Evolutionary conservation across 2,329 filamentous ascomycete genomes (phyloP).

Genomic region (Nothomitra cinnamomea): DNA sequence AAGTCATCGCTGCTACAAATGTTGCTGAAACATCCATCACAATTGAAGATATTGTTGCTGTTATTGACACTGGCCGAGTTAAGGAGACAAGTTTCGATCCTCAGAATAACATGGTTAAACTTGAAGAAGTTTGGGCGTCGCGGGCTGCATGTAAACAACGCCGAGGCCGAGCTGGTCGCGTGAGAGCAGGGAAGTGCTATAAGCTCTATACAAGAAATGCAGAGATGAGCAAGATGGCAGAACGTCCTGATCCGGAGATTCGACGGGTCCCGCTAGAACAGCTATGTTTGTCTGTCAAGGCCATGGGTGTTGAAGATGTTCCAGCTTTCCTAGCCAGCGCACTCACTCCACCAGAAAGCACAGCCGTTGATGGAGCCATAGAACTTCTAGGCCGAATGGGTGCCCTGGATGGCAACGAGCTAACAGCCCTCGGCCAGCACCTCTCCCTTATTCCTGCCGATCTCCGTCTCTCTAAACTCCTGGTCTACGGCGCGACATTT

Average conservation of each 20-base stretch:
- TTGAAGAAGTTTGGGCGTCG: constrained; percentile 92
- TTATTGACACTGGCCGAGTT: constrained; percentile 87
- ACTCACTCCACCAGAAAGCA: constrained; percentile 70
- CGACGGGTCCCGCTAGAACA: constrained; percentile 85
- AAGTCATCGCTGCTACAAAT: constrained; percentile 89
- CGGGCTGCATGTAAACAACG: constrained; percentile 87
- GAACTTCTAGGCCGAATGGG: constrained; percentile 69
- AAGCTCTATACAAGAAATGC: constrained; percentile 83
- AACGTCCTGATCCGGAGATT: constrained; percentile 85
- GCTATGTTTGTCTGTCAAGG: constrained; percentile 81
- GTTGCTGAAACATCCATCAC: constrained; percentile 98
- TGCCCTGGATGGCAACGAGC: constrained; percentile 65
- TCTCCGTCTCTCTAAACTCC: constrained; percentile 78
- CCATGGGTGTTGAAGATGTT: constrained; percentile 82
- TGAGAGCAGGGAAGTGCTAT: constrained; percentile 81
- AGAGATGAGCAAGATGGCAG: constrained; percentile 64
- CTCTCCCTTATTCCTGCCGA: constrained; percentile 92
- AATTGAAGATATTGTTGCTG: constrained; percentile 90
- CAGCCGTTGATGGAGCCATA: constrained; percentile 75
- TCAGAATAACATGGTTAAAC: constrained; percentile 79
- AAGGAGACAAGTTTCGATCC: constrained; percentile 94
- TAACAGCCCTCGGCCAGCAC: constrained; percentile 83
- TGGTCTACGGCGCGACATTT: constrained; percentile 90
- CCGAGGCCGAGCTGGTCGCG: constrained; percentile 81
- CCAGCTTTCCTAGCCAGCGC: constrained; percentile 67